A percentile compares a stretch with the other conserved stretches of the same genome.
phyloP scores from a whole-genome alignment of 2,329 filamentous ascomycete species.

The Alternaria alternata region DNA sequence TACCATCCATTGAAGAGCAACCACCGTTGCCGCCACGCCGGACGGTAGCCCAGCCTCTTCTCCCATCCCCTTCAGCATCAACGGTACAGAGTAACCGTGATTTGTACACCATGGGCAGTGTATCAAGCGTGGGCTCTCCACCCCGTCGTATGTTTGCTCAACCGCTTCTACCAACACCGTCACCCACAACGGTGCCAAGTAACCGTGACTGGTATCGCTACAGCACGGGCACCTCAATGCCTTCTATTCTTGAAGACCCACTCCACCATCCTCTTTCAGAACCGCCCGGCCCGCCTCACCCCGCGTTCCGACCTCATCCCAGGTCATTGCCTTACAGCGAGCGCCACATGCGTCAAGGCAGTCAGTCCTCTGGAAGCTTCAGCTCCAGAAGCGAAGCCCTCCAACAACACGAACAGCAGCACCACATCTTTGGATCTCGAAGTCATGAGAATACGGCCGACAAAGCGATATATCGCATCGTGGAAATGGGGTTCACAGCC shows the following conservation, averaged over 20 bases:
- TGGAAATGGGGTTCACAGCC: constrained; percentile 67
- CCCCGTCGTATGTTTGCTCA: constrained; percentile 34
- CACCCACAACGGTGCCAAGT: constrained; percentile 38
- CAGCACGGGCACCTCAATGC: constrained; percentile 41
- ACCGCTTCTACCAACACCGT: constrained; percentile 40
- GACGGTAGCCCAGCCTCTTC: constrained; percentile 39
- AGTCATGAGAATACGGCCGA: constrained; percentile 63
- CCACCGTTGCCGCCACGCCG: constrained; percentile 29
- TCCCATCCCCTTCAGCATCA: constrained; percentile 42
- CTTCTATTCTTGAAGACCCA: constrained; percentile 43
- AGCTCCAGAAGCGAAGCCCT: constrained; percentile 24
- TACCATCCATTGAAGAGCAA: constrained; percentile 36
- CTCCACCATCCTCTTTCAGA: constrained; percentile 20
- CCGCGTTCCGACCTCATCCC: constrained; percentile 25
- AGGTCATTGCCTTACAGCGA: constrained; percentile 3
- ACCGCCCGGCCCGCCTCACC: constrained; percentile 24
- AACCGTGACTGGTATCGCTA: constrained; percentile 27
- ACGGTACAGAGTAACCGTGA: constrained; percentile 36
- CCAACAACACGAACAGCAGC: constrained; percentile 46
- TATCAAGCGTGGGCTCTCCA: constrained; percentile 14
- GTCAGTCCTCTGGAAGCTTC: constrained; percentile 10
- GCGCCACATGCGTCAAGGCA: constrained; percentile 4
- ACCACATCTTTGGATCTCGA: constrained; percentile 38
- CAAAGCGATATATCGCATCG: constrained; percentile 64
- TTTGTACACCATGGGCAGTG: constrained; percentile 10